Base-by-base conservation (phyloP, 805 yeast species). In the Zygosaccharomyces rouxii region DNA sequence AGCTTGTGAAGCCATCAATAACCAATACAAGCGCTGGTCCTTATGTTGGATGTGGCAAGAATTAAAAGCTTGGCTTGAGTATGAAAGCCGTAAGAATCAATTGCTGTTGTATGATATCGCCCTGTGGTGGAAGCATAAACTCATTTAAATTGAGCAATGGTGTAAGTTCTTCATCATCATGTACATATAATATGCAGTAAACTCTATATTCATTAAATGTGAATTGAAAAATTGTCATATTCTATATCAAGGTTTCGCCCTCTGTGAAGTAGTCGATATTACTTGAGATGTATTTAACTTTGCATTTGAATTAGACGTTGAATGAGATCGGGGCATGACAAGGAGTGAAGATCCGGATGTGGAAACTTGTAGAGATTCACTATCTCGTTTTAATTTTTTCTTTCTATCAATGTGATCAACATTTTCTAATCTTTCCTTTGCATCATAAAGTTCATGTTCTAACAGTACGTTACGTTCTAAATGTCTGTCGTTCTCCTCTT, bases 1-100 rank as follows among this genome's bases (percentile, higher is more conserved):
- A 59, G 76, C 78, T 3, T 61, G 67, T 16, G 87, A 82, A 50
- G 46, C 48, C 16, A 56, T 59, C 9, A 55, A 56, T 42, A 26
- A 35, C 9, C 30, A 46, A 4, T 52, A 49, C 48, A 41, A 33
- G 1, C 58, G 50, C 47, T 62, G 68, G 67, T 55, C 65, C 7
- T 23, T 58, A 6, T 35, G 23, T 11, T 64, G 68, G 68, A 44
- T 54, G 13, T 51, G 55, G 44, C 43, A 46, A n/a, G 57, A 61
- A 41, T 29, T 63, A 2, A 44, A 39, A 31, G 57, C 57, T 3
- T 63, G 67, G 68, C 29, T 57, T n/a, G 50, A 43, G 10, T 66
- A 54, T 41, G 67, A 66, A 51, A 55, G 52, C 31, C 52, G 66
- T 22, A 55, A 47, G 23, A 64, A 63, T 22, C 63, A 63, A 41